A percentile compares a stretch with the other conserved stretches of the same genome.
Evolutionary conservation across 2,329 filamentous ascomycete species (phyloP).

Genomic region (Exserohilum rostratum): DNA sequence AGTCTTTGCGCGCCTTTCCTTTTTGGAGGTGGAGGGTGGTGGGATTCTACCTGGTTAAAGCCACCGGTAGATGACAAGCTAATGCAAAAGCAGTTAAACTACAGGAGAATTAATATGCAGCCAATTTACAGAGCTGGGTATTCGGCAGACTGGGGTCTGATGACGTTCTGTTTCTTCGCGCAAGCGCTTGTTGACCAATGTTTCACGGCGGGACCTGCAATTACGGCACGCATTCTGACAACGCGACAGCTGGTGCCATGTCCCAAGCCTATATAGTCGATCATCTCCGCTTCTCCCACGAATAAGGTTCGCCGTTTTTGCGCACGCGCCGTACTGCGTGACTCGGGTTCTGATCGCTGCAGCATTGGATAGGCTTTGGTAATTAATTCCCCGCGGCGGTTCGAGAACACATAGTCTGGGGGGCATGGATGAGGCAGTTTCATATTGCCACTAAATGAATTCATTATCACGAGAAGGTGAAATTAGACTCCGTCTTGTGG

Average conservation of each 20-base stretch:
- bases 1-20: constrained; percentile 7
- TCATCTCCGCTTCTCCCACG: constrained; percentile 14
- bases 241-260: not conserved
- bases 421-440: constrained; percentile 9
- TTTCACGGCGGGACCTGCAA: constrained; percentile 7
- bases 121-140: constrained; percentile 15
- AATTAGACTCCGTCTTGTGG: constrained; percentile 19
- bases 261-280: constrained; percentile 1
- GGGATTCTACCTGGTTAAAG: constrained; percentile 15
- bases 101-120: constrained; percentile 23
- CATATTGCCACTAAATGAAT: constrained; percentile 24
- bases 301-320: constrained; percentile 22
- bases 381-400: constrained; percentile 31
- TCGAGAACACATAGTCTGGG: constrained; percentile 13
- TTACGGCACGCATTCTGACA: not conserved
- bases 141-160: constrained; percentile 1
- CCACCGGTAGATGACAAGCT: constrained; percentile 14
- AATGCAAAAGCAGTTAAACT: constrained; percentile 8
- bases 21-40: constrained; percentile 14
- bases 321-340: constrained; percentile 18
- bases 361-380: constrained; percentile 28
- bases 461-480: constrained; percentile 24
- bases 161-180: constrained; percentile 1
- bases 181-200: not conserved
- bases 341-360: constrained; percentile 15